Percentiles rank a stretch among this genome's conserved stretches.
phyloP scores from a whole-genome alignment of 306 rosid genomes.

The Castanopsis chinensis region DNA sequence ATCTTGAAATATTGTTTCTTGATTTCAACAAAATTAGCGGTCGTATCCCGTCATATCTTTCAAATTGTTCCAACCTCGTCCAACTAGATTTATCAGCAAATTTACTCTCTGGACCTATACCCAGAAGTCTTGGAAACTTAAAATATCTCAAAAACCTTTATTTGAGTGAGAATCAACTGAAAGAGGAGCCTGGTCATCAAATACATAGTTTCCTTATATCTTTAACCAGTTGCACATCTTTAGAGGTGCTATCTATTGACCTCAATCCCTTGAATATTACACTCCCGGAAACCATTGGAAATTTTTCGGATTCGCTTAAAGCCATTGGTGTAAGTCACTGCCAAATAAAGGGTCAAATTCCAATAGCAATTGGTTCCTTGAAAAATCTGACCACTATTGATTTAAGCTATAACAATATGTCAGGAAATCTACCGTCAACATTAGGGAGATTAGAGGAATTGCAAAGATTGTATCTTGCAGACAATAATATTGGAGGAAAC shows the following conservation, averaged over 20 bases:
- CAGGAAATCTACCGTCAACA: background rate
- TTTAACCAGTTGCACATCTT: no score
- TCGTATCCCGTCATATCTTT: background rate
- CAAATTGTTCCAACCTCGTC: background rate
- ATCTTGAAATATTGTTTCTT: no score
- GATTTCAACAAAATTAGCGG: no score
- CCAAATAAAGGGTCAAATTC: no score
- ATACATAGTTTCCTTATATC: no score
- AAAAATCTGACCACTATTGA: no score
- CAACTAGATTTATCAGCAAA: accelerated
- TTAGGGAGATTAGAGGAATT: background rate
- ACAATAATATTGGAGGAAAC: background rate
- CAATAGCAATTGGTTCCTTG: no score
- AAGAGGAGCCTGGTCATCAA: no score
- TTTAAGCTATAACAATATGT: no score
- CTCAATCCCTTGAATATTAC: background rate
- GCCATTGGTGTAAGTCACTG: accelerated
- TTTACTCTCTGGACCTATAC: background rate
- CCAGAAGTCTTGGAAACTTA: background rate
- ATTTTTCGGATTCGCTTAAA: background rate
- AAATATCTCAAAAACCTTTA: no score
- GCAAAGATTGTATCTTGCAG: background rate
- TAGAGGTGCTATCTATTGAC: background rate
- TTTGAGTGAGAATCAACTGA: no score
- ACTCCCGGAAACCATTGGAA: background rate